These are phyloP conservation scores for Candida frijolesensis DNA, from an alignment of 1,139 yeast genomes.

Conservation along the genomic window DNA sequence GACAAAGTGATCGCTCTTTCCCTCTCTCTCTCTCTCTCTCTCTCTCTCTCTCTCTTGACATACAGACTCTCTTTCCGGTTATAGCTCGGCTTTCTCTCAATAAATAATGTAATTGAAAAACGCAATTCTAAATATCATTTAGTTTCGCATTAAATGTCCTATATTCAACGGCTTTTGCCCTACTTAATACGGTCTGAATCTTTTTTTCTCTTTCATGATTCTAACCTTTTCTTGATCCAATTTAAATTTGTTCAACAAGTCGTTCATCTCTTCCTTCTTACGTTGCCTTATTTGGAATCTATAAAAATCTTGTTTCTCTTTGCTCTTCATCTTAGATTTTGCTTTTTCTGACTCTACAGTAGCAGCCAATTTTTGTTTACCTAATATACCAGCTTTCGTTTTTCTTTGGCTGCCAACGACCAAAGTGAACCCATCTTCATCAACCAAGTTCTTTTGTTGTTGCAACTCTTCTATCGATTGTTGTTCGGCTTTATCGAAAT, in stretches of 20 bases:
- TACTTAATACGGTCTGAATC: conserved; percentile 78
- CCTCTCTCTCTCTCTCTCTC: too few relatives aligned
- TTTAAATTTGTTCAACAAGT: conserved; percentile 77
- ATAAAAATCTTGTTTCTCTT: conserved; percentile 90
- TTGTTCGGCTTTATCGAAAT: conserved; percentile 73
- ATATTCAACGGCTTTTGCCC: not conserved
- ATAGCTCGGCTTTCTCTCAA: too few relatives aligned
- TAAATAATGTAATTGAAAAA: too few relatives aligned
- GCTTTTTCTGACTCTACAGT: conserved; percentile 49
- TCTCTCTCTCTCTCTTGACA: too few relatives aligned
- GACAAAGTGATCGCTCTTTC: too few relatives aligned
- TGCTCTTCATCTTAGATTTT: conserved; percentile 61
- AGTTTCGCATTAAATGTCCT: too few relatives aligned
- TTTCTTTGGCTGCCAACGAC: conserved; percentile 88
- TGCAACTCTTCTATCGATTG: conserved; percentile 62
- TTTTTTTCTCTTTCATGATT: conserved; percentile 75
- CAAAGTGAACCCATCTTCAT: conserved; percentile 90
- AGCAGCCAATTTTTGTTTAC: conserved; percentile 51
- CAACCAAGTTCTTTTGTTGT: conserved; percentile 62
- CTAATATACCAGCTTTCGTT: conserved; percentile 68
- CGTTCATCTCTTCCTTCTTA: conserved; percentile 91
- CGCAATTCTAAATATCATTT: too few relatives aligned
- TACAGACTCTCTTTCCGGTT: too few relatives aligned
- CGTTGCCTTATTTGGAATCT: conserved; percentile 93
- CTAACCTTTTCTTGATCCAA: conserved; percentile 87